These are phyloP conservation scores for Pythium rhizo-oryzae DNA, from an alignment of 352 stramenopile species.

Conservation along the genomic window DNA sequence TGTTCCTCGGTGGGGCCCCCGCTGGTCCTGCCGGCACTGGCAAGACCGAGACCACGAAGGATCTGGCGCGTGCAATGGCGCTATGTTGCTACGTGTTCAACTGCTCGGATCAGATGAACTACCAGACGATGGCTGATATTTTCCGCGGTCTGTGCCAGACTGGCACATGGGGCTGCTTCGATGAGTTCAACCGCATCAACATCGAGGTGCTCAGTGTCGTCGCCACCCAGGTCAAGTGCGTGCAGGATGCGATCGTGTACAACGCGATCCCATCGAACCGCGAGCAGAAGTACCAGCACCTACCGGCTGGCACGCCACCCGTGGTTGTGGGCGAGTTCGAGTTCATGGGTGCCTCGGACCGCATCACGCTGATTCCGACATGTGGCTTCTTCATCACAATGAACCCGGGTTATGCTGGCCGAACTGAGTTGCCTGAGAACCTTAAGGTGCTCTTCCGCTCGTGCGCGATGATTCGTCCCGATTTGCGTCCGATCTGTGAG, in stretches of 20 bases:
- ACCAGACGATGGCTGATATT: slow-evolving; percentile 90
- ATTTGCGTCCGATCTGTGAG: slow-evolving; percentile 91
- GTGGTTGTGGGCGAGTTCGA: slow-evolving; percentile 87
- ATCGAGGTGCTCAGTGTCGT: slow-evolving; percentile 89
- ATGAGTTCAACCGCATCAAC: slow-evolving; percentile 91
- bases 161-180: slow-evolving; percentile 88
- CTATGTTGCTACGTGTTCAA: slow-evolving; percentile 92
- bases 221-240: slow-evolving; percentile 84
- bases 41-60: slow-evolving; percentile 89
- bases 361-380: slow-evolving; percentile 85
- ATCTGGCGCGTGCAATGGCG: slow-evolving; percentile 83
- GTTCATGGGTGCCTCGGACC: slow-evolving; percentile 86
- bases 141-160: slow-evolving; percentile 86
- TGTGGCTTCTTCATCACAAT: slow-evolving; percentile 96
- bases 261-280: slow-evolving; percentile 94
- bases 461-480: slow-evolving; percentile 95
- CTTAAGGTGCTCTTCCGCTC: slow-evolving; percentile 92
- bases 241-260: slow-evolving; percentile 85
- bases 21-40: slow-evolving; percentile 93
- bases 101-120: slow-evolving; percentile 91
- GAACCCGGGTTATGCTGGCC: slow-evolving; percentile 93
- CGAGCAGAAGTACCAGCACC: slow-evolving; percentile 93
- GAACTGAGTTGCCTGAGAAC: slow-evolving; percentile 88
- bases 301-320: slow-evolving; percentile 93
- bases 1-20: slow-evolving; percentile 96